A percentile compares a stretch with the other conserved stretches of the same genome.
Evolutionary conservation across 164 flowering plant genomes (phyloP).

Genomic region (Chimonanthus praecox): DNA sequence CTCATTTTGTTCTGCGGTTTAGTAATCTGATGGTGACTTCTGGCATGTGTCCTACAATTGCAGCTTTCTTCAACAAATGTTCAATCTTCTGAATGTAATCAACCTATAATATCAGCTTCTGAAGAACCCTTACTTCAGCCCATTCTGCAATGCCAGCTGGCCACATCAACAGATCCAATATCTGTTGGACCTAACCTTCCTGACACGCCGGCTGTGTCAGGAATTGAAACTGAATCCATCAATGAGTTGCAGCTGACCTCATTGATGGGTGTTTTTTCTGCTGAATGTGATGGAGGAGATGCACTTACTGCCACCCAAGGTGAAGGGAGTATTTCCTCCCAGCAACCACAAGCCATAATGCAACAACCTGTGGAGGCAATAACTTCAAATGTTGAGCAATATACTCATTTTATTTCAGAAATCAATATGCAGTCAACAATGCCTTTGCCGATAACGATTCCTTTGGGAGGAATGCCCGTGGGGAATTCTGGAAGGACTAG

Average conservation of each 20-base stretch:
- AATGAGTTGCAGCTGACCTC: background rate
- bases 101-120: conserved; percentile 11
- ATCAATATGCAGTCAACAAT: background rate
- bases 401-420: conserved; percentile 16
- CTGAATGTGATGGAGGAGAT: background rate
- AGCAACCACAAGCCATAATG: background rate
- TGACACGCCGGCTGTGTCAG: background rate
- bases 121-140: conserved; percentile 11
- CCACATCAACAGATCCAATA: conserved; percentile 2
- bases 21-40: no score
- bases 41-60: background rate
- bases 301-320: no score
- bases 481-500: conserved; percentile 11
- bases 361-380: conserved; percentile 7
- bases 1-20: no score
- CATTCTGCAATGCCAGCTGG: conserved; percentile 8
- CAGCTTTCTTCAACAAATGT: conserved; percentile 5
- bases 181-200: conserved; percentile 5
- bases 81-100: conserved; percentile 9
- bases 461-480: conserved; percentile 10
- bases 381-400: conserved; percentile 6
- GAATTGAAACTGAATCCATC: background rate
- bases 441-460: background rate
- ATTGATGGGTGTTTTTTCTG: background rate
- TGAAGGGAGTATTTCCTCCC: background rate